These are phyloP conservation scores for Diddensiella caesifluorescens DNA, from an alignment of 805 yeast genomes.

Conservation along the genomic window DNA sequence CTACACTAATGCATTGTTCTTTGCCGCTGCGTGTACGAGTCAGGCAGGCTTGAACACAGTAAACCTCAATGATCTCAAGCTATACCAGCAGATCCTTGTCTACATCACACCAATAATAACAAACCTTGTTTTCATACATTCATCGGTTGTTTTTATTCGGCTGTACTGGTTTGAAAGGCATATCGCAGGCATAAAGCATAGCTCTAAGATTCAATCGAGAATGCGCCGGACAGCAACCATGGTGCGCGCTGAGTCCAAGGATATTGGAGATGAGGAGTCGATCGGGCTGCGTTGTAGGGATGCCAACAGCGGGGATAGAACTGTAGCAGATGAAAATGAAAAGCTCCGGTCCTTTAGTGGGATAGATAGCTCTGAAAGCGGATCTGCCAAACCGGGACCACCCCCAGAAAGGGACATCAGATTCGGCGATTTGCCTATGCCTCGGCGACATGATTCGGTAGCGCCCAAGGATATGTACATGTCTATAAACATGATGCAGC, in stretches of 20 bases:
- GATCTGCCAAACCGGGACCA: conserved; percentile 3
- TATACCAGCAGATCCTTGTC: conserved; percentile 77
- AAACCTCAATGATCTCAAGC: conserved; percentile 52
- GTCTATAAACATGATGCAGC: conserved; percentile 75
- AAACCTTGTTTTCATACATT: conserved; percentile 86
- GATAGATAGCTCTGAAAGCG: conserved; percentile 6
- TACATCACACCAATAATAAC: conserved; percentile 60
- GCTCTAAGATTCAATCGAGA: conserved; percentile 71
- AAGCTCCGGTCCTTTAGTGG: not conserved
- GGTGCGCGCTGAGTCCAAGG: conserved; percentile 38
- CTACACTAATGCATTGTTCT: conserved; percentile 77
- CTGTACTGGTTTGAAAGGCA: conserved; percentile 85
- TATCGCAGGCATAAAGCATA: conserved; percentile 73
- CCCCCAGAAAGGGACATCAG: conserved; percentile 39
- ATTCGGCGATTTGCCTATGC: conserved; percentile 51
- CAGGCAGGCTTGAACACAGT: conserved; percentile 91
- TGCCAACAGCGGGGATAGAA: not conserved
- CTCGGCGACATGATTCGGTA: conserved; percentile 37
- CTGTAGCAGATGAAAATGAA: not conserved
- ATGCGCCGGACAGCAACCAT: conserved; percentile 78
- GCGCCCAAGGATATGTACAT: conserved; percentile 80
- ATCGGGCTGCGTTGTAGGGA: conserved; percentile 10
- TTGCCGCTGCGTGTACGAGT: conserved; percentile 71
- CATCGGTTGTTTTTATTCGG: conserved; percentile 68
- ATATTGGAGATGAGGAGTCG: conserved; percentile 10